These are phyloP conservation scores for Lumnitzera racemosa DNA, from an alignment of 345 rosid species.

Conservation along the genomic window DNA sequence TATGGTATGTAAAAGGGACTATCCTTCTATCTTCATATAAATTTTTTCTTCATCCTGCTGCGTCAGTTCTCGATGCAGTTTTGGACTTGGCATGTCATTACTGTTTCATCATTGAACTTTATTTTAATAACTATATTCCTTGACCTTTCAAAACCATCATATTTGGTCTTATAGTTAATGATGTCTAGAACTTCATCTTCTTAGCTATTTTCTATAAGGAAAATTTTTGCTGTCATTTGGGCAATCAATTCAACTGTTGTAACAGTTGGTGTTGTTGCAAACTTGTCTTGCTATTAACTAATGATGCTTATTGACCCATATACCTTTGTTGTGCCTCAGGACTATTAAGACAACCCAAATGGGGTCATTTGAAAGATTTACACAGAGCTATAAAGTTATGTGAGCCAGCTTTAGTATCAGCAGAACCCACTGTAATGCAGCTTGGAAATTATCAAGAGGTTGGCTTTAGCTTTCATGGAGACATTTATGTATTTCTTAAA, in stretches of 20 bases:
- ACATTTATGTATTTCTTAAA: neutral
- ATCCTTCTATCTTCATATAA: too few relatives aligned
- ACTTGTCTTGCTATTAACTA: too few relatives aligned
- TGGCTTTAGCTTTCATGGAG: conserved; percentile 4
- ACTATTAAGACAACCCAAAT: conserved; percentile 85
- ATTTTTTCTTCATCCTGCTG: too few relatives aligned
- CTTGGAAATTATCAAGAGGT: conserved; percentile 95
- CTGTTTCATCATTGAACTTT: neutral
- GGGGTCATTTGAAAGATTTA: conserved; percentile 99
- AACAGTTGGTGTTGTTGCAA: too few relatives aligned
- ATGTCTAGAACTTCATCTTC: too few relatives aligned
- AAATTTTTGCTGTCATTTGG: too few relatives aligned
- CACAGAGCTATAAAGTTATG: conserved; percentile 89
- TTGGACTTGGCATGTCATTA: neutral
- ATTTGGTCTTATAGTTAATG: too few relatives aligned
- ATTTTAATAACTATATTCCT: too few relatives aligned
- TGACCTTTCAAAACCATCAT: too few relatives aligned
- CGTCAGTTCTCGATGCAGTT: too few relatives aligned
- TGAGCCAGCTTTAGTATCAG: conserved; percentile 81
- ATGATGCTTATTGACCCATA: neutral
- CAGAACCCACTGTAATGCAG: conserved; percentile 48
- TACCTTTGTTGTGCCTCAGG: conserved; percentile 31
- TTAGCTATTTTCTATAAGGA: too few relatives aligned
- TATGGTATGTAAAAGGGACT: conserved; percentile 46
- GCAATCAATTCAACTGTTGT: too few relatives aligned